Conservation (phyloP, 2,329 filamentous ascomycete species). For the Coniochaeta sp. region DNA sequence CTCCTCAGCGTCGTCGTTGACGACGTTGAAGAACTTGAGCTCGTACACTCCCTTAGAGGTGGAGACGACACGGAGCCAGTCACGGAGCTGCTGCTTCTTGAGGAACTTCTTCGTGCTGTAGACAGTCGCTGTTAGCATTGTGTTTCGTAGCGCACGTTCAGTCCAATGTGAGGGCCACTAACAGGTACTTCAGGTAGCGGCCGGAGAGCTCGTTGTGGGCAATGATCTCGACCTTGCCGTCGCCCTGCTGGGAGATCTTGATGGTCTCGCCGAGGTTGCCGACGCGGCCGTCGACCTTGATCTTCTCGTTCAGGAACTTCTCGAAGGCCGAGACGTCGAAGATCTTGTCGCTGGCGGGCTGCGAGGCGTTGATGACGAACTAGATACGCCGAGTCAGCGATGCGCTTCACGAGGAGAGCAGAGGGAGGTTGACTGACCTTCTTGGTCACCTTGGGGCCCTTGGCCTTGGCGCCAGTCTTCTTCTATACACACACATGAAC, state of each 20-base stretch:
- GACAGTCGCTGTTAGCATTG: not conserved
- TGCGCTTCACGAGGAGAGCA: not conserved
- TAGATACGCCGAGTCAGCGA: conserved; percentile 25
- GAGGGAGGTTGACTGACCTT: conserved; percentile 51
- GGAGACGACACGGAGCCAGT: conserved; percentile 98
- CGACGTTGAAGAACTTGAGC: conserved; percentile 99
- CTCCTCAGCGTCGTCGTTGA: conserved; percentile 95
- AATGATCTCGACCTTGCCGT: conserved; percentile 97
- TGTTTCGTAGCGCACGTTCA: not conserved
- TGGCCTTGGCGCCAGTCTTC: conserved; percentile 57
- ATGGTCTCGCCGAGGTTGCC: conserved; percentile 96
- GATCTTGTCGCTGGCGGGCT: conserved; percentile 99
- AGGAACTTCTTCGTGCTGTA: conserved; percentile 99
- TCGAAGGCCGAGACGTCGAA: conserved; percentile 98
- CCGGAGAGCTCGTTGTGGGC: conserved; percentile 97
- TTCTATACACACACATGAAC: conserved; percentile 49
- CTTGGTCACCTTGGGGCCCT: conserved; percentile 71
- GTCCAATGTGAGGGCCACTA: conserved; percentile 30
- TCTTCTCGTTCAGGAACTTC: conserved; percentile 99
- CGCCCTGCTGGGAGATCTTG: conserved; percentile 81
- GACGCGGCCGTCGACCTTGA: conserved; percentile 98
- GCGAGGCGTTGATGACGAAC: conserved; percentile 99
- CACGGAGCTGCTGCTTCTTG: conserved; percentile 99
- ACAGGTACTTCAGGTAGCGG: conserved; percentile 99
- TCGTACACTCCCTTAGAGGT: conserved; percentile 98